A percentile compares a stretch with the other conserved stretches of the same genome.
Evolutionary conservation across 2,329 filamentous ascomycete species (phyloP).

Genomic region (Cladorrhinum sp.): DNA sequence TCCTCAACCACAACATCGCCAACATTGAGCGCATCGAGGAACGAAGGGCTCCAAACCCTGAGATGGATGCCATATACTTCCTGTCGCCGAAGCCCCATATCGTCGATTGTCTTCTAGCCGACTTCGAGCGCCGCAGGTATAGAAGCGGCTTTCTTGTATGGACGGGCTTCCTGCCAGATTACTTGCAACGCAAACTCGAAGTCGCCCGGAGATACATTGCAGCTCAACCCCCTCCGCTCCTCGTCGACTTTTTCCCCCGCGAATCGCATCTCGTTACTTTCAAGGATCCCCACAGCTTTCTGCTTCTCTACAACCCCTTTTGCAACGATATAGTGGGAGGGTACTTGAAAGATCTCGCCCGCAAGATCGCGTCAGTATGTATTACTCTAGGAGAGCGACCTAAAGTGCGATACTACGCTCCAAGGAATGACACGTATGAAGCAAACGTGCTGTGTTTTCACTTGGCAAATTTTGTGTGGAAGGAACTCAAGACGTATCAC

Average conservation of each 20-base stretch:
- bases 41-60: constrained; percentile 73
- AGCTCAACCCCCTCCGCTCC: constrained; percentile 63
- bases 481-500: constrained; percentile 85
- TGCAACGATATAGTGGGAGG: constrained; percentile 80
- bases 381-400: constrained; percentile 93
- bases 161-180: constrained; percentile 71
- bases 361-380: constrained; percentile 88
- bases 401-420: constrained; percentile 85
- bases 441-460: constrained; percentile 84
- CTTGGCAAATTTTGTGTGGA: constrained; percentile 85
- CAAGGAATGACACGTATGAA: constrained; percentile 72
- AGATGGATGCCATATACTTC: constrained; percentile 94
- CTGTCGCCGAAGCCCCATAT: constrained; percentile 83
- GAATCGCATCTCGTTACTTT: constrained; percentile 92
- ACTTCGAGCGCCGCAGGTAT: constrained; percentile 84
- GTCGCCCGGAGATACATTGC: constrained; percentile 70
- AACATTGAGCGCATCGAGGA: constrained; percentile 95
- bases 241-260: constrained; percentile 84
- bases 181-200: constrained; percentile 71
- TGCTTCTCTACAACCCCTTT: constrained; percentile 82
- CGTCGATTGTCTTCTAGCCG: constrained; percentile 89
- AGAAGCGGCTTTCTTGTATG: constrained; percentile 77
- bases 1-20: constrained; percentile 62
- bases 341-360: constrained; percentile 81
- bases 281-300: constrained; percentile 93